Conservation (phyloP, 257 asterid species). For the Nicotiana paniculata region DNA sequence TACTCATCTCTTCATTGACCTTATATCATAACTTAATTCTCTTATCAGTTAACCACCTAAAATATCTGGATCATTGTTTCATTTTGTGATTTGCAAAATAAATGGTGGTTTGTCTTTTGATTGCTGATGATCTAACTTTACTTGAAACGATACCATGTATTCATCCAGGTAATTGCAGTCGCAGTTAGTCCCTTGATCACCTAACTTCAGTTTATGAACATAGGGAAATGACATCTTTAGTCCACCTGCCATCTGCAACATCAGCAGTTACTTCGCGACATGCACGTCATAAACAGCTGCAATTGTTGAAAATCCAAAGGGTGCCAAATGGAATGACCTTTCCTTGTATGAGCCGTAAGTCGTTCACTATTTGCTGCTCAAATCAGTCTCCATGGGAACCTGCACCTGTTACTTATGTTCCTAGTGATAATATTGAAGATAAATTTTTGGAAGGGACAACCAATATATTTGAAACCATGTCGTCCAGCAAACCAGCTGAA, state of each 20-base stretch:
- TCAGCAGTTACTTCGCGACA: constrained; percentile 24
- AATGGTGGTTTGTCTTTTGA: background rate
- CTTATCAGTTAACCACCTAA: background rate
- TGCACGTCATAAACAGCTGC: constrained; percentile 24
- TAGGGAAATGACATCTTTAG: constrained; percentile 37
- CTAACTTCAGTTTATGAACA: constrained; percentile 18
- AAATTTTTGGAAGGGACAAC: constrained; percentile 29
- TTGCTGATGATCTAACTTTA: background rate
- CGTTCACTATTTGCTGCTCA: constrained; percentile 28
- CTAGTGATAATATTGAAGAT: constrained; percentile 25
- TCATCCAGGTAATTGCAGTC: constrained; percentile 29
- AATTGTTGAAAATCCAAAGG: constrained; percentile 25
- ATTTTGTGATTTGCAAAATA: background rate
- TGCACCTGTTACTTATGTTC: constrained; percentile 52
- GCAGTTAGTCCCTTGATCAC: background rate
- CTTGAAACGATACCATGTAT: background rate
- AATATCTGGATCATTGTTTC: background rate
- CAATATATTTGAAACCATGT: constrained; percentile 56
- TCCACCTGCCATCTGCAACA: constrained; percentile 32
- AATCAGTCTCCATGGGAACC: constrained; percentile 66
- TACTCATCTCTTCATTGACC: background rate
- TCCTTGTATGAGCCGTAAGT: background rate
- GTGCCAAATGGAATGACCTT: constrained; percentile 15
- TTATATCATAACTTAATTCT: background rate
- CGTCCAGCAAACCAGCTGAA: constrained; percentile 31